A percentile compares a stretch with the other conserved stretches of the same genome.
Evolutionary conservation across 1,284 basidiomycete genomes (phyloP).

Genomic region (Vanrija sp.): DNA sequence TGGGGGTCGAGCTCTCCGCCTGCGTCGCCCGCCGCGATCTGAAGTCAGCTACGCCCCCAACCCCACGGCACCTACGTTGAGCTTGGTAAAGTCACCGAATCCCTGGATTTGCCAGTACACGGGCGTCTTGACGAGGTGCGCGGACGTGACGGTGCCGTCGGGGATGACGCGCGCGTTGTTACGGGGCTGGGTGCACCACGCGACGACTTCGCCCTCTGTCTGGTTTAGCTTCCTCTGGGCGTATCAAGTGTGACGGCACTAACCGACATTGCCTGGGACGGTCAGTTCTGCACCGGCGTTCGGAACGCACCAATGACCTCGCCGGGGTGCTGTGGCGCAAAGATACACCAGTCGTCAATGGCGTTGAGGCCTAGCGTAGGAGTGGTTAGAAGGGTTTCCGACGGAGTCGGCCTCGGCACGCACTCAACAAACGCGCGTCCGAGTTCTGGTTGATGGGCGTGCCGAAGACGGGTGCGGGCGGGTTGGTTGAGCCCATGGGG

Average conservation of each 20-base stretch:
- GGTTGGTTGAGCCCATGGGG: slow-evolving; percentile 49
- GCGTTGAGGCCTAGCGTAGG: slow-evolving; percentile 44
- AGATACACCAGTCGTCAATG: slow-evolving; percentile 47
- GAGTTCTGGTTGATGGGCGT: slow-evolving; percentile 48
- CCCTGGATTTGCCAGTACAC: slow-evolving; percentile 54
- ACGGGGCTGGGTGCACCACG: slow-evolving; percentile 42
- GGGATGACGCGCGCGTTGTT: slow-evolving; percentile 51
- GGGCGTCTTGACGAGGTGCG: slow-evolving; percentile 52
- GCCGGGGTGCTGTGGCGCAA: slow-evolving; percentile 36
- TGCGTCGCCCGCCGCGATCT: slow-evolving; percentile 47
- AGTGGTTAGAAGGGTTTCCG: too few species aligned
- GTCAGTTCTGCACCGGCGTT: slow-evolving; percentile 18
- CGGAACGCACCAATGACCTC: slow-evolving; percentile 47
- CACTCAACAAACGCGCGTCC: slow-evolving; percentile 39
- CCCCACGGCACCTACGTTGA: slow-evolving; percentile 29
- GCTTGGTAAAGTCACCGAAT: slow-evolving; percentile 49
- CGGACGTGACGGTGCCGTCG: slow-evolving; percentile 51
- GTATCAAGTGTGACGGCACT: too few species aligned
- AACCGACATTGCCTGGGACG: slow-evolving; percentile 35
- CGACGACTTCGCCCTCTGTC: slow-evolving; percentile 13
- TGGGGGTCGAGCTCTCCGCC: slow-evolving; percentile 55
- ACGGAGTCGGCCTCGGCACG: too few species aligned
- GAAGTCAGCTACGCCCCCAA: slow-evolving; percentile 46
- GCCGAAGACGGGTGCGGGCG: slow-evolving; percentile 38
- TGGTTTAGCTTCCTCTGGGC: too few species aligned